Conservation (phyloP, 306 rosid genomes). For the Dalbergia cochinchinensis region DNA sequence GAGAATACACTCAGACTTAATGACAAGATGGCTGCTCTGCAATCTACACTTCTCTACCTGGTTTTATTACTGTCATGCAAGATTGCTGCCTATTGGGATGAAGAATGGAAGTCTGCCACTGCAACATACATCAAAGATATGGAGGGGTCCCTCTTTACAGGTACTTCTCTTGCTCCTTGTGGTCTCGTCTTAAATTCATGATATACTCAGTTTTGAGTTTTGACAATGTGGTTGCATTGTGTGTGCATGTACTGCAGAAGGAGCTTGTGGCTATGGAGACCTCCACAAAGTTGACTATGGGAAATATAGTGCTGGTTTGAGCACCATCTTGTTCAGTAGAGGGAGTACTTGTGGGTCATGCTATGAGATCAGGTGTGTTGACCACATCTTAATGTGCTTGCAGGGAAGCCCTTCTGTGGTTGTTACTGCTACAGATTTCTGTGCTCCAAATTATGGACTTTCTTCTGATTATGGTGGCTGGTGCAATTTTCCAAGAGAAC, state of each 20-base stretch:
- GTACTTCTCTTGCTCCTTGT: conserved; percentile 55
- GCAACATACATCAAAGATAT: conserved; percentile 84
- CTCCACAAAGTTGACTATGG: conserved; percentile 85
- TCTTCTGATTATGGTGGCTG: conserved; percentile 95
- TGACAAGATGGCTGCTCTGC: conserved; percentile 60
- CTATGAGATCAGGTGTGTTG: conserved; percentile 91
- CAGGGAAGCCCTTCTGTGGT: conserved; percentile 86
- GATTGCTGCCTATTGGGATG: conserved; percentile 55
- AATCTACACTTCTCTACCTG: conserved; percentile 61
- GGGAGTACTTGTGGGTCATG: conserved; percentile 97
- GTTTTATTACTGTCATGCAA: conserved; percentile 55
- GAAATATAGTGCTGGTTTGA: conserved; percentile 80
- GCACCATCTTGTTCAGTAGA: conserved; percentile 85
- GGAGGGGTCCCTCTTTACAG: conserved; percentile 77
- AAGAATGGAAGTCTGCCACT: conserved; percentile 85
- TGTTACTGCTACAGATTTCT: conserved; percentile 95
- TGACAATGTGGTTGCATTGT: conserved; percentile 39
- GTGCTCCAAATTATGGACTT: conserved; percentile 91
- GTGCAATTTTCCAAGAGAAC: conserved; percentile 94
- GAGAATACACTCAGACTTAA: background rate
- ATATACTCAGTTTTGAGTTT: conserved; percentile 9
- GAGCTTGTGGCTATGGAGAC: conserved; percentile 99
- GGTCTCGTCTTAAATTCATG: conserved; percentile 12
- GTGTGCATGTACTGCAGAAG: conserved; percentile 69
- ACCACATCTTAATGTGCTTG: conserved; percentile 91